Base-by-base conservation (phyloP, 2,329 filamentous ascomycete genomes). In the Podosphaera xanthii region DNA sequence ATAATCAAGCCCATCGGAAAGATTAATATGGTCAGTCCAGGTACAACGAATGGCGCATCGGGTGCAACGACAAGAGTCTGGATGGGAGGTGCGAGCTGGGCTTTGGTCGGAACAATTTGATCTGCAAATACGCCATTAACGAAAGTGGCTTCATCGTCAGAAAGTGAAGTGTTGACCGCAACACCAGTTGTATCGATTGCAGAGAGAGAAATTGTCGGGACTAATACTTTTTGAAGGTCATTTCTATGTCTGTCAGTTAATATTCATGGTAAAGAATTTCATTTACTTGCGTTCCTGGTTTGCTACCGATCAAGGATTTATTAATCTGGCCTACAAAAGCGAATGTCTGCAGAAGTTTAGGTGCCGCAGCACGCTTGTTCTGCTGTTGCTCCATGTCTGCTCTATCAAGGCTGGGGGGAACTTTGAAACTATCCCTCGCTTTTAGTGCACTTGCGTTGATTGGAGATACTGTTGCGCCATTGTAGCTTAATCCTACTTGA, bases 1-100 rank as follows among this genome's bases (percentile, higher is more conserved):
- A 89, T 75, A 63, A 86, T 72, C n/a, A 84, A 72, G 22, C 85
- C 85, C 36, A 83, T 72, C 6, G 85, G 84, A 70, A 86, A 82
- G 61, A 87, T 79, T 65, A 85, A 74, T 59, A 88, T 75, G 61
- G 79, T 76, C 46, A 80, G 76, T 52, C 85, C 85, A 0, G 85
- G 85, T 0, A 89, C 72, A 12, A 86, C 74, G 64, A 88, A 88
- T 1, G 82, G 79, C 8, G 61, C 58, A 38, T 63, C 65, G 8
- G 63, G 58, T n/a, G 74, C 70, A 58, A 65, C 64, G 30, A 68
- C 66, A 34, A 67, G 65, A 14, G 67, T 69, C 62, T 67, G 67
- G 36, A 68, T 66, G 0, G 67, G 68, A 14, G 63, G 62, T 4
- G 36, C 38, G 22, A 73, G 69, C 61, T 59, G 61, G 2, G 63